Evolutionary conservation across 805 yeast species (phyloP).

Genomic region (Candida boleticola): DNA sequence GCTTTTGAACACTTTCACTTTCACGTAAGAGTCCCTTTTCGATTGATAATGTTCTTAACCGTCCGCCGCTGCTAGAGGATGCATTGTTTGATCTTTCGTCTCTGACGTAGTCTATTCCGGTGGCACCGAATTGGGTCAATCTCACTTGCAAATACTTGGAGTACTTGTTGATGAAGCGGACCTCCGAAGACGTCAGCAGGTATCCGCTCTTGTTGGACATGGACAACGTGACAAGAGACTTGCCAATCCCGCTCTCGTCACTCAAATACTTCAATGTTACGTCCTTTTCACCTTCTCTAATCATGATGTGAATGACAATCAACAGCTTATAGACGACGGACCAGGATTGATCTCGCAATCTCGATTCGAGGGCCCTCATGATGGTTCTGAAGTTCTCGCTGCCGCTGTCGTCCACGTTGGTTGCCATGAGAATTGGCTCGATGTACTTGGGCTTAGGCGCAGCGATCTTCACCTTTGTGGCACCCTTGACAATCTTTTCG

Average conservation of each 20-base stretch:
- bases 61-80: constrained; percentile 47
- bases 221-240: constrained; percentile 21
- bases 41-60: constrained; percentile 62
- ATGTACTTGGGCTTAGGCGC: constrained; percentile 98
- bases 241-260: constrained; percentile 47
- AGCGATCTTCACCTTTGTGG: constrained; percentile 63
- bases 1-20: constrained; percentile 80
- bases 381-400: constrained; percentile 62
- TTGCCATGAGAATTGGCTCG: constrained; percentile 83
- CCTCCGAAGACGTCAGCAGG: constrained; percentile 43
- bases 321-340: constrained; percentile 84
- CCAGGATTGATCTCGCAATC: constrained; percentile 85
- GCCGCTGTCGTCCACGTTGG: constrained; percentile 35
- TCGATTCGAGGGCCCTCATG: constrained; percentile 56
- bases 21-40: constrained; percentile 82
- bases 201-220: constrained; percentile 37
- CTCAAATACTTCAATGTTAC: constrained; percentile 64
- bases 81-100: constrained; percentile 52
- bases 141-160: constrained; percentile 67
- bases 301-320: constrained; percentile 83
- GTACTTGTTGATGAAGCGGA: constrained; percentile 61
- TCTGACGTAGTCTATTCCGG: constrained; percentile 74
- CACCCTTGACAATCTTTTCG: constrained; percentile 69
- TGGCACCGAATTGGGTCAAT: constrained; percentile 63
- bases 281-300: constrained; percentile 84